Percentiles rank a stretch among this genome's conserved stretches.
These are phyloP conservation scores for Penicillium sp. DNA, from an alignment of 2,329 filamentous ascomycete species.

Conservation along the genomic window DNA sequence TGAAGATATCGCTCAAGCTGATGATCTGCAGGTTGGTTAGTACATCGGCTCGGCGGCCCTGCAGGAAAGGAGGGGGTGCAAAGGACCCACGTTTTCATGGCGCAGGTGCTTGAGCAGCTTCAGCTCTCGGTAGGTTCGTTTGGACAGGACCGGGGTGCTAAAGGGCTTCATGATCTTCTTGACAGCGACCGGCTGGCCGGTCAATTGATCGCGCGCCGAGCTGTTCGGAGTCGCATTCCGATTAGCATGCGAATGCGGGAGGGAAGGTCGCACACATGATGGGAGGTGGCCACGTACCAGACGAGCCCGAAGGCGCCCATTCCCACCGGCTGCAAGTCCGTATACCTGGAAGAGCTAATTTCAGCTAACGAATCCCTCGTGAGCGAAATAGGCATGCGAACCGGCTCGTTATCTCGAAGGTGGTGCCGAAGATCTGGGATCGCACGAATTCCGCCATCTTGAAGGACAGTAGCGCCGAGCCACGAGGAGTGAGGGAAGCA, in stretches of 20 bases:
- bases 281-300: conserved; percentile 62
- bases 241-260: conserved; percentile 15
- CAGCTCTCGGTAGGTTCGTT: conserved; percentile 94
- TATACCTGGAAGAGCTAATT: conserved; percentile 64
- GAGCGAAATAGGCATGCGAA: conserved; percentile 44
- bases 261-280: conserved; percentile 3
- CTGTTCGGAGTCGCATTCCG: conserved; percentile 48
- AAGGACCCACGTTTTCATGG: conserved; percentile 79
- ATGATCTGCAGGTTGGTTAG: conserved; percentile 65
- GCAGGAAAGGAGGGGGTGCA: background rate
- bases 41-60: background rate
- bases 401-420: conserved; percentile 99
- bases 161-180: conserved; percentile 99
- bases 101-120: conserved; percentile 95
- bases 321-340: conserved; percentile 94
- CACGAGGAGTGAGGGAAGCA: conserved; percentile 9
- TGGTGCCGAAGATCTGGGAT: conserved; percentile 98
- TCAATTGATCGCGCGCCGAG: conserved; percentile 96
- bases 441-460: conserved; percentile 98
- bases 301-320: conserved; percentile 99
- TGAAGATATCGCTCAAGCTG: conserved; percentile 98
- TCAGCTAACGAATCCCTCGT: conserved; percentile 1
- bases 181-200: conserved; percentile 91
- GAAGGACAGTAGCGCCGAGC: conserved; percentile 25
- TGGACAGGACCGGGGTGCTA: conserved; percentile 96